Percentiles rank a stretch among this genome's conserved stretches.
Evolutionary conservation across 768 basidiomycete genomes (phyloP).

Genomic region (Psilocybe cyanescens): DNA sequence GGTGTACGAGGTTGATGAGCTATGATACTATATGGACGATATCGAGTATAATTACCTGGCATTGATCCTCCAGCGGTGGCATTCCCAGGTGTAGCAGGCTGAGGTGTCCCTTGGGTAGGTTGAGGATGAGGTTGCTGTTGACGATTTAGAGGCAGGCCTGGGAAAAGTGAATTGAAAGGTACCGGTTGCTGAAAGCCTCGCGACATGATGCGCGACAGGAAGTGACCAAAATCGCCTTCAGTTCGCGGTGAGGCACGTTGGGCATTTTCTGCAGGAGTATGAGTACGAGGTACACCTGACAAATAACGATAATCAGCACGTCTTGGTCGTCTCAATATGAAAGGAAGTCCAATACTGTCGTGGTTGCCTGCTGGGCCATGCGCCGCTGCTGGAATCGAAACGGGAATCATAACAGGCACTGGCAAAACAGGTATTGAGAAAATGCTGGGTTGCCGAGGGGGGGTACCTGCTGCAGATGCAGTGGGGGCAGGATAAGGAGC

Average conservation of each 20-base stretch:
- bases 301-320: not conserved
- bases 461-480: slow-evolving; percentile 1
- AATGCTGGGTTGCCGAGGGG: not conserved
- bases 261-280: not conserved
- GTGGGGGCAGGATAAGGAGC: not conserved
- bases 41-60: not conserved
- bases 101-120: slow-evolving; percentile 1
- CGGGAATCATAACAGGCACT: slow-evolving; percentile 18
- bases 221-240: not conserved
- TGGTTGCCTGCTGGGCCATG: not conserved
- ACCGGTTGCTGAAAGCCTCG: not conserved
- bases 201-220: not conserved
- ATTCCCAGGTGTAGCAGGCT: not conserved
- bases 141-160: slow-evolving; percentile 3
- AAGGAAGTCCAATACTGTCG: not conserved
- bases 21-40: not conserved
- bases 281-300: not conserved
- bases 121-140: slow-evolving; percentile 17
- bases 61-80: not conserved
- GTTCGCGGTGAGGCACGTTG: not conserved
- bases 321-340: not conserved
- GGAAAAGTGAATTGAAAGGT: slow-evolving; percentile 5
- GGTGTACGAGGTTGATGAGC: not conserved
- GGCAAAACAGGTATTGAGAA: slow-evolving; percentile 16
- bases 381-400: not conserved